These are phyloP conservation scores for Hypoxylon sp. DNA, from an alignment of 2,329 filamentous ascomycete genomes.

Conservation along the genomic window DNA sequence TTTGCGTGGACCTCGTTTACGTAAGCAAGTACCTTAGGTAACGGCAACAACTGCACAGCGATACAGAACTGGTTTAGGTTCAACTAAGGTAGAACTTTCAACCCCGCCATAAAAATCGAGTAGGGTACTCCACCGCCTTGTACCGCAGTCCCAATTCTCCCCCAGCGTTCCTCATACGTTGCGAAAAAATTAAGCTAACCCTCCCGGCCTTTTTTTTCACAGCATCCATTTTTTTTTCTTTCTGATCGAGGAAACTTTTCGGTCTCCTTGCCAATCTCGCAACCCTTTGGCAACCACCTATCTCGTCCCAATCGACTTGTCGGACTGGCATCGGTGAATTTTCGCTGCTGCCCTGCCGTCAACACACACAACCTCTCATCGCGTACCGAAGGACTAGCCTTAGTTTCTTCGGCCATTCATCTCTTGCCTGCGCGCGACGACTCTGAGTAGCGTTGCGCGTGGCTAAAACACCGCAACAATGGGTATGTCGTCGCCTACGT, in stretches of 20 bases:
- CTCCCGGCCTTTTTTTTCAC: slow-evolving; percentile 48
- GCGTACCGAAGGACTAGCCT: slow-evolving; percentile 32
- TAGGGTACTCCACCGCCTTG: slow-evolving; percentile 29
- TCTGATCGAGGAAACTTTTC: slow-evolving; percentile 50
- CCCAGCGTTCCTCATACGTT: slow-evolving; percentile 29
- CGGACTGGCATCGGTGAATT: slow-evolving; percentile 33
- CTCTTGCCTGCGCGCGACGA: slow-evolving; percentile 47
- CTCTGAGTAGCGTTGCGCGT: slow-evolving; percentile 49
- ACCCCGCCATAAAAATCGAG: slow-evolving; percentile 41
- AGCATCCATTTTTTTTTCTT: slow-evolving; percentile 52
- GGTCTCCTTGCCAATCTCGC: slow-evolving; percentile 48
- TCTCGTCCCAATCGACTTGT: slow-evolving; percentile 46
- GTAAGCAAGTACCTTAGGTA: not conserved
- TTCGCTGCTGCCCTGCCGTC: slow-evolving; percentile 23
- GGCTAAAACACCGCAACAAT: slow-evolving; percentile 69
- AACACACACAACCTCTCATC: slow-evolving; percentile 15
- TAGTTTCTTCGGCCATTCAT: slow-evolving; percentile 44
- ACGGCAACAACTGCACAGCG: not conserved
- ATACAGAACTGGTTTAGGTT: not conserved
- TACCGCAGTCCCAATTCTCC: slow-evolving; percentile 29
- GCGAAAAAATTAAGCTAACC: slow-evolving; percentile 45
- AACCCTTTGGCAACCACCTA: slow-evolving; percentile 40
- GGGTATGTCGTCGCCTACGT: slow-evolving; percentile 63
- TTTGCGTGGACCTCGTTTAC: not conserved
- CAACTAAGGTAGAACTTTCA: slow-evolving; percentile 5